phyloP scores from a whole-genome alignment of 495 filamentous ascomycete species.

The Aspergillus ellipticus region DNA sequence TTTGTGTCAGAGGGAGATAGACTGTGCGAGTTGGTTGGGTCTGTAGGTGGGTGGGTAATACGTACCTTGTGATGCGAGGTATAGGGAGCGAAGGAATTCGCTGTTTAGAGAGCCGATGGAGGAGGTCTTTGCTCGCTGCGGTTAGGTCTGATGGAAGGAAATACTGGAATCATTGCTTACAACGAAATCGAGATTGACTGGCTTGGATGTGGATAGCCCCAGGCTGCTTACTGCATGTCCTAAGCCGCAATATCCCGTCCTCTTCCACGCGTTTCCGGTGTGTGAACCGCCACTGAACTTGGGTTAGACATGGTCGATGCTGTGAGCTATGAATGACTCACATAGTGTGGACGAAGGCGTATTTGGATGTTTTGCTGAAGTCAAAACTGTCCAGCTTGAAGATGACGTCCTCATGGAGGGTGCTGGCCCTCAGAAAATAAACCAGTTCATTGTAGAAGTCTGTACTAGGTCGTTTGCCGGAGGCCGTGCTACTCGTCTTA shows the following conservation, averaged over 20 bases:
- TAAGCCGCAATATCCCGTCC: slow-evolving; percentile 69
- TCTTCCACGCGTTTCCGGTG: slow-evolving; percentile 47
- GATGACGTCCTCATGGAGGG: slow-evolving; percentile 58
- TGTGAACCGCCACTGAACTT: slow-evolving; percentile 50
- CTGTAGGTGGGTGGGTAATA: neutral
- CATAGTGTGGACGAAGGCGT: slow-evolving; percentile 82
- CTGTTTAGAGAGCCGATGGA: slow-evolving; percentile 74
- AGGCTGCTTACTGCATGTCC: slow-evolving; percentile 56
- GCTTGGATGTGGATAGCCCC: slow-evolving; percentile 43
- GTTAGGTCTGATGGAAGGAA: slow-evolving; percentile 7
- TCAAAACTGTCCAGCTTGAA: slow-evolving; percentile 65
- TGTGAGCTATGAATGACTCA: slow-evolving; percentile 14
- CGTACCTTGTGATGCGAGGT: slow-evolving; percentile 70
- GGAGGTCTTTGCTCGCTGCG: slow-evolving; percentile 44
- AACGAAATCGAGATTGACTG: slow-evolving; percentile 59
- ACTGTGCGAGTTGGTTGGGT: neutral
- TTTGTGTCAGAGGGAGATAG: neutral
- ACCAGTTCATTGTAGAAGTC: slow-evolving; percentile 66
- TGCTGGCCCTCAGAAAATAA: slow-evolving; percentile 66
- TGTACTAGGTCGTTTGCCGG: slow-evolving; percentile 38
- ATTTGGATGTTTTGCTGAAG: slow-evolving; percentile 60
- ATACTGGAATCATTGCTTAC: slow-evolving; percentile 27
- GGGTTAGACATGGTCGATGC: neutral
- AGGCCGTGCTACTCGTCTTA: slow-evolving; percentile 33
- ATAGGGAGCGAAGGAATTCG: slow-evolving; percentile 65